Base-by-base conservation (phyloP, 2,329 filamentous ascomycete genomes). In the Clarireedia sp. region DNA sequence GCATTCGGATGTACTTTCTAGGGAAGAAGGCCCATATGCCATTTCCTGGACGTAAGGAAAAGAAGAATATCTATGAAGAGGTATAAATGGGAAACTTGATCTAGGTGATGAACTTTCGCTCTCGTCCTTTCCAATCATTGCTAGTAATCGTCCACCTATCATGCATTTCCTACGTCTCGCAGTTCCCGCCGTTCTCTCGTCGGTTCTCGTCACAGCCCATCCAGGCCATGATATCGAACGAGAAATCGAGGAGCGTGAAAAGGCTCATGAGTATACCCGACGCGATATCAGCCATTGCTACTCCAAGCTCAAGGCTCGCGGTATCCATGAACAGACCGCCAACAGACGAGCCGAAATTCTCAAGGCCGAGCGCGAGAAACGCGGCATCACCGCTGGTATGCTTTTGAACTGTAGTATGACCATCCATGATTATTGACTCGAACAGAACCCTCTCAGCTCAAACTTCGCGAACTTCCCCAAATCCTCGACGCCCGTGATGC, bases 301-400 rank as follows among this genome's bases (percentile, higher is more conserved):
- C 37, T 40, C 40, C n/a, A 65, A 65, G 24, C 62, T 72, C n/a
- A 69, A 68, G 61, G 65, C 65, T 45, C 66, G 70, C 44, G 70
- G 69, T 26, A 64, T 71, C 40, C 63, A 69, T 54, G 59, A 62
- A 48, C 52, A 44, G 12, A 53, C 26, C 33, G 37, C 40, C 17
- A 41, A 50, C 40, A 57, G 58, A 40, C 54, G 56, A 17, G 38
- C 50, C 53, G 55, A 57, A 14, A 57, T 55, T 12, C 29, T 56
- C 16, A 51, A 44, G 19, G 49, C 36, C 14, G 45, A 55, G n/a
- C 47, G 56, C 43, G 45, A 41, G 29, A 59, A 56, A 48, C 52
- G 58, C 14, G 56, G 52, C 24, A 44, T 59, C 29, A 23, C 48
- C 4, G 51, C 49, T 33, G 44, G 57, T 57, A 55, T 24, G 19